phyloP scores from a whole-genome alignment of 495 filamentous ascomycete genomes.

The Stereocaulon alpinum region DNA sequence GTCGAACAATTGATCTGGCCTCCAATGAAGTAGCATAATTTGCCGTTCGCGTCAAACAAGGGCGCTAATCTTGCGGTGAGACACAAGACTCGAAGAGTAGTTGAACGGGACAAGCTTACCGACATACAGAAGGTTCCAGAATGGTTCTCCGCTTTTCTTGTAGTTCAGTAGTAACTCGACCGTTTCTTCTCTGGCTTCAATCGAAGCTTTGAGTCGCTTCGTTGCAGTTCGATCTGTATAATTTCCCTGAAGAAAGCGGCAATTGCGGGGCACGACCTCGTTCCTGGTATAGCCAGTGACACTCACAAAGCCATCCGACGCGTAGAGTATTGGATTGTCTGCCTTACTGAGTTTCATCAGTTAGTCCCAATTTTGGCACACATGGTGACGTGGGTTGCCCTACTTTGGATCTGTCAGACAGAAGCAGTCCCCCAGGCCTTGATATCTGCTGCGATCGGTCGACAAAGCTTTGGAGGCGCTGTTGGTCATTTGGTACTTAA shows the following conservation, averaged over 20 bases:
- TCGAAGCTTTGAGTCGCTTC: constrained; percentile 32
- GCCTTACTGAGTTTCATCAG: constrained; percentile 21
- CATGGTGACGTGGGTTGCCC: neutral
- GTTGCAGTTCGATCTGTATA: constrained; percentile 34
- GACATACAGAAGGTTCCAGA: constrained; percentile 46
- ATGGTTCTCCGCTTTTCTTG: constrained; percentile 41
- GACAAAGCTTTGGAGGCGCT: constrained; percentile 32
- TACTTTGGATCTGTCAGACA: constrained; percentile 34
- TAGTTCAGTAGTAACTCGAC: constrained; percentile 45
- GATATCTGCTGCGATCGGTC: constrained; percentile 27
- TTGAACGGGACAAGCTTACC: constrained; percentile 17
- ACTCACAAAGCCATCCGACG: constrained; percentile 41
- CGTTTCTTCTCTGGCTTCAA: constrained; percentile 33
- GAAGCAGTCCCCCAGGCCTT: constrained; percentile 37
- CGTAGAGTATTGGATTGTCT: constrained; percentile 42
- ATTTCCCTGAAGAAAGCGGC: constrained; percentile 41
- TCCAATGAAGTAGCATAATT: constrained; percentile 39
- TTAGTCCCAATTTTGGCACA: neutral
- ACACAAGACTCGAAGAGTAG: neutral
- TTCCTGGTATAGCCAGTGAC: constrained; percentile 38
- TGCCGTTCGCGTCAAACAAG: constrained; percentile 34
- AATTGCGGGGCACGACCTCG: constrained; percentile 40
- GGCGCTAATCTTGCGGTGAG: constrained; percentile 28
- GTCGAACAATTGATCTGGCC: constrained; percentile 48
- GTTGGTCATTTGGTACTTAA: constrained; percentile 36